Percentiles rank a stretch among this genome's conserved stretches.
phyloP scores from a whole-genome alignment of 108 stramenopile species.

The Epipyxis sp. region DNA sequence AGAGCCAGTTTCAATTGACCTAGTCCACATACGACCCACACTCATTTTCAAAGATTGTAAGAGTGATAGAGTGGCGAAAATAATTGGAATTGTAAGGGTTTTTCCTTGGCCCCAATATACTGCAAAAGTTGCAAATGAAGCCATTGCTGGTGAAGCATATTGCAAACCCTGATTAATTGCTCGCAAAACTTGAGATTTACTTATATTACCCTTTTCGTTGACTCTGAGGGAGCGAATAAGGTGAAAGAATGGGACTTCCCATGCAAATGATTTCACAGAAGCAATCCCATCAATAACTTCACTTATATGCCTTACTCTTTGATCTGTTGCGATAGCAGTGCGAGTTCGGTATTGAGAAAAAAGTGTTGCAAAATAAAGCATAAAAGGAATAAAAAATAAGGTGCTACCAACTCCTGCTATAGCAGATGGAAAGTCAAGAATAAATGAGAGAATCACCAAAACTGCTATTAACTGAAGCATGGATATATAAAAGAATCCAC shows the following conservation, averaged over 20 bases:
- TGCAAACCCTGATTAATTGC: slow-evolving; percentile 78
- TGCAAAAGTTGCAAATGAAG: slow-evolving; percentile 64
- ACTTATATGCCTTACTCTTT: slow-evolving; percentile 73
- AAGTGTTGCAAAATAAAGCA: slow-evolving; percentile 13
- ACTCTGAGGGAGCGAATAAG: slow-evolving; percentile 51
- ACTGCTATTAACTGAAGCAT: background rate
- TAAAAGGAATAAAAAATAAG: slow-evolving; percentile 3
- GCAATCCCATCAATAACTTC: slow-evolving; percentile 72
- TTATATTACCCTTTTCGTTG: slow-evolving; percentile 65
- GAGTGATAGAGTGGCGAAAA: slow-evolving; percentile 69
- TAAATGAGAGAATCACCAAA: background rate
- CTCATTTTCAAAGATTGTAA: slow-evolving; percentile 76
- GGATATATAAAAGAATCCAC: background rate
- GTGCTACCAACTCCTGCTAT: slow-evolving; percentile 16
- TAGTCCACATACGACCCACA: slow-evolving; percentile 75
- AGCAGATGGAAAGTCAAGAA: background rate
- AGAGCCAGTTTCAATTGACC: slow-evolving; percentile 64
- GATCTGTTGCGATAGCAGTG: slow-evolving; percentile 77
- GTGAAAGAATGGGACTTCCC: slow-evolving; percentile 41
- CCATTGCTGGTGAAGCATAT: slow-evolving; percentile 62
- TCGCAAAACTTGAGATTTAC: slow-evolving; percentile 63
- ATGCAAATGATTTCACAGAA: slow-evolving; percentile 47
- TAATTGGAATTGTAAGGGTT: slow-evolving; percentile 54
- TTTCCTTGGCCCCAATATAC: slow-evolving; percentile 52
- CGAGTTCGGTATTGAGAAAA: slow-evolving; percentile 68